phyloP scores from a whole-genome alignment of 805 yeast species.

The Schwanniomyces sp. region DNA sequence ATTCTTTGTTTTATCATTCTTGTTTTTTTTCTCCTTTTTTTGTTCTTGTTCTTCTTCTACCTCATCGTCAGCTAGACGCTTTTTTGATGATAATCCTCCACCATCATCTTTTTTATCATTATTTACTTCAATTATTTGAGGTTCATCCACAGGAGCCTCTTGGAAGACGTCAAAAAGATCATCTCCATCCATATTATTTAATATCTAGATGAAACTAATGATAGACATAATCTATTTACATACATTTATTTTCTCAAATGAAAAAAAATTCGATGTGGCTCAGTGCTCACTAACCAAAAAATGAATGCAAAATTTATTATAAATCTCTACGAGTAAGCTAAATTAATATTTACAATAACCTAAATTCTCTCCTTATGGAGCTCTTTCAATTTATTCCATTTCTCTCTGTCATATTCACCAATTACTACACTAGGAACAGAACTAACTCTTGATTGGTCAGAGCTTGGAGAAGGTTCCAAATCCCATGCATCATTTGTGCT shows the following conservation, averaged over 20 bases:
- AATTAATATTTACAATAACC: not conserved
- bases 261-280: slow-evolving; percentile 2
- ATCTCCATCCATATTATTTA: slow-evolving; percentile 38
- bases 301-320: slow-evolving; percentile 1
- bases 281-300: slow-evolving; percentile 2
- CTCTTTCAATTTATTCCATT: slow-evolving; percentile 56
- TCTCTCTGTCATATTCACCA: slow-evolving; percentile 66
- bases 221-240: not conserved
- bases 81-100: slow-evolving; percentile 9
- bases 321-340: not conserved
- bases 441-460: slow-evolving; percentile 41
- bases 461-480: slow-evolving; percentile 28
- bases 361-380: slow-evolving; percentile 9
- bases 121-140: slow-evolving; percentile 16
- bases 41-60: slow-evolving; percentile 23
- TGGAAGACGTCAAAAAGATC: slow-evolving; percentile 65
- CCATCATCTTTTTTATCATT: slow-evolving; percentile 6
- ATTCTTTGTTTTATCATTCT: slow-evolving; percentile 34
- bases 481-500: slow-evolving; percentile 23
- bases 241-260: not conserved
- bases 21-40: slow-evolving; percentile 15
- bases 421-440: slow-evolving; percentile 56
- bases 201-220: not conserved
- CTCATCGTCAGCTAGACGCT: slow-evolving; percentile 13
- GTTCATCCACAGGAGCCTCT: slow-evolving; percentile 47